Percentiles rank a stretch among this genome's conserved stretches.
Evolutionary conservation across 2,329 filamentous ascomycete genomes (phyloP).

Genomic region (Calonectria montana): DNA sequence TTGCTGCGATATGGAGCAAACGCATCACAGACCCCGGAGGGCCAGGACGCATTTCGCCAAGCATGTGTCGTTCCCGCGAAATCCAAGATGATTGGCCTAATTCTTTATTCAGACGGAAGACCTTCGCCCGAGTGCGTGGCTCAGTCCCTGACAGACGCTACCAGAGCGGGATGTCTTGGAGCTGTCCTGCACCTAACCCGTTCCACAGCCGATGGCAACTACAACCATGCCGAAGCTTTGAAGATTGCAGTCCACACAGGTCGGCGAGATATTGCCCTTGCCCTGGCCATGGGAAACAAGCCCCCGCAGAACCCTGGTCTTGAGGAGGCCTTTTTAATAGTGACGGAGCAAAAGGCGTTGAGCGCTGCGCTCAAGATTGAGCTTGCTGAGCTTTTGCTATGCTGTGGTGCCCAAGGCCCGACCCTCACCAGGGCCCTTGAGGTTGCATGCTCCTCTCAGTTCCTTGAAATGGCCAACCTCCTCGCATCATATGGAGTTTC

Average conservation of each 20-base stretch:
- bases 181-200: slow-evolving; percentile 64
- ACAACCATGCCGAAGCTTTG: slow-evolving; percentile 63
- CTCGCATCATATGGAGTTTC: slow-evolving; percentile 65
- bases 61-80: slow-evolving; percentile 59
- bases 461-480: slow-evolving; percentile 66
- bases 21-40: slow-evolving; percentile 58
- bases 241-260: slow-evolving; percentile 60
- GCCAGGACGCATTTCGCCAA: slow-evolving; percentile 65
- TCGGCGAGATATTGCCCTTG: slow-evolving; percentile 65
- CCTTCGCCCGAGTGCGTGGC: slow-evolving; percentile 58
- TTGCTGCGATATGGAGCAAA: slow-evolving; percentile 65
- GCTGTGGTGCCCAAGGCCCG: slow-evolving; percentile 67
- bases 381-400: slow-evolving; percentile 67
- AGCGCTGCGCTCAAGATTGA: slow-evolving; percentile 61
- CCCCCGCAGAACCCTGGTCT: slow-evolving; percentile 62
- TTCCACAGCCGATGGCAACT: slow-evolving; percentile 64
- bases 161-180: slow-evolving; percentile 59
- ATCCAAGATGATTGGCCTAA: slow-evolving; percentile 58
- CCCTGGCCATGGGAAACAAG: slow-evolving; percentile 63
- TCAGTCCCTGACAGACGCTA: slow-evolving; percentile 63
- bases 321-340: slow-evolving; percentile 61
- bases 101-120: slow-evolving; percentile 62
- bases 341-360: slow-evolving; percentile 59
- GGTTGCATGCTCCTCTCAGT: slow-evolving; percentile 60
- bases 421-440: slow-evolving; percentile 60